Evolutionary conservation across 768 basidiomycete species (phyloP), one percentile per base, ranked within the genome.

Genomic region (Tricholoma bakamatsutake): DNA sequence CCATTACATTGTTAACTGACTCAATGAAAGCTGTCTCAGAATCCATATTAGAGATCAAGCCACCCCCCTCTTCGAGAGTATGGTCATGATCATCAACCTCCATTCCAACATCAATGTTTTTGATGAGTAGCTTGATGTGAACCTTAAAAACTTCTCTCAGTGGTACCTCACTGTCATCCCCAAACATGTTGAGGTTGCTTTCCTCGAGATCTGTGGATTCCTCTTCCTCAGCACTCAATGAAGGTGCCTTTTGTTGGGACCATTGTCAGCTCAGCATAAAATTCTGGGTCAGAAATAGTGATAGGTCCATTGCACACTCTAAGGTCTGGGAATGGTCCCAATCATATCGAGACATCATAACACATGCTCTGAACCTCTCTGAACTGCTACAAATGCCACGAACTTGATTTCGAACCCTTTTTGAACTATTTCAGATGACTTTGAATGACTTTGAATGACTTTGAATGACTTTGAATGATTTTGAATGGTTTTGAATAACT

Each of bases 111-210:
- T 37, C 5, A 5, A 5, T 33, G 31, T 33, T 33, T 10, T 5
- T 33, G 31, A 33, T 5, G 5, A 33, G 5, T 5, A 6, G 37
- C 15, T 39, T 15, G 1, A 2, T 6, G 1, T 39, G 37, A 39
- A n/a, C 37, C 37, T 2, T 28, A 1, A 52, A 17, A 12, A 52
- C 34, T 40, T 15, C n/a, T 10, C 12, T 21, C 28, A 57, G 10
- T 27, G 57, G 57, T n/a, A 57, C 47, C 21, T 50, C 52, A 30
- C 50, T 57, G 21, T 57, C 57, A 48, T 57, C 46, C 24, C 46
- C 52, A 33, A 48, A 54, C 17, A n/a, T 24, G 33, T 52, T n/a
- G 4, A 46, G 9, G 15, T 34, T 12, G n/a, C 50, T 27, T 18
- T 47, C 52, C 13, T 52, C 33, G n/a, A 54, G 21, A 33, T 40